These are phyloP conservation scores for Trypanosoma melophagium DNA, from an alignment of 208 protist genomes.

Conservation along the genomic window DNA sequence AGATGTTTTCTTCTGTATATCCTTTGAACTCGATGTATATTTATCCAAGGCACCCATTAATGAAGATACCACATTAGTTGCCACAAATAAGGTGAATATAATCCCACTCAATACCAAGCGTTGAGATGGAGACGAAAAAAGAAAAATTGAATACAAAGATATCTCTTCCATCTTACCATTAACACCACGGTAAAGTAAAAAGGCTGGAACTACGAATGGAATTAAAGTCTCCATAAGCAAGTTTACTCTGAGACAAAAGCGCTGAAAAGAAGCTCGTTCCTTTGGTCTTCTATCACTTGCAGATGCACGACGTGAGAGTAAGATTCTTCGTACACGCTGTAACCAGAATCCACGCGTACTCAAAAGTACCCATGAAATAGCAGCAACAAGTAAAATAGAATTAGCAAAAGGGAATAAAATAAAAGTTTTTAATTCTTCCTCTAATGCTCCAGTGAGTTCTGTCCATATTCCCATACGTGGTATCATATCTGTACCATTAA, in stretches of 20 bases:
- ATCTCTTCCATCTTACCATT: not conserved
- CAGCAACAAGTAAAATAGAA: not conserved
- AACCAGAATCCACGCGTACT: constrained; percentile 15
- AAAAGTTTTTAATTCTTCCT: constrained; percentile 13
- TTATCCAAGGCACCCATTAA: constrained; percentile 13
- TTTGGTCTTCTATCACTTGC: not conserved
- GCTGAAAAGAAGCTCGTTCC: not conserved
- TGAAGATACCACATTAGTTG: constrained; percentile 15
- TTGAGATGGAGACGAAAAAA: constrained; percentile 20
- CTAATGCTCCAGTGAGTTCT: constrained; percentile 13
- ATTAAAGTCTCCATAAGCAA: constrained; percentile 17
- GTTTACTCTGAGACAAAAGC: constrained; percentile 21
- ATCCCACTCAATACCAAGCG: constrained; percentile 4
- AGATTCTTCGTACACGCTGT: constrained; percentile 1
- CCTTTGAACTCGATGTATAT: not conserved
- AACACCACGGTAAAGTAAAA: not conserved
- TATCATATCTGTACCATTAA: constrained; percentile 12
- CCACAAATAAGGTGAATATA: not conserved
- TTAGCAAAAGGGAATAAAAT: constrained; percentile 15
- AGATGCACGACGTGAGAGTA: too few species aligned
- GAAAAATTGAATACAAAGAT: constrained; percentile 13
- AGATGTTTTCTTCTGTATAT: constrained; percentile 15
- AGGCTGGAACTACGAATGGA: constrained; percentile 15
- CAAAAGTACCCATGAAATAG: constrained; percentile 18
- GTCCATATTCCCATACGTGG: not conserved